These are phyloP conservation scores for Cochliopodium minus DNA, from an alignment of 208 protist species.

Conservation along the genomic window DNA sequence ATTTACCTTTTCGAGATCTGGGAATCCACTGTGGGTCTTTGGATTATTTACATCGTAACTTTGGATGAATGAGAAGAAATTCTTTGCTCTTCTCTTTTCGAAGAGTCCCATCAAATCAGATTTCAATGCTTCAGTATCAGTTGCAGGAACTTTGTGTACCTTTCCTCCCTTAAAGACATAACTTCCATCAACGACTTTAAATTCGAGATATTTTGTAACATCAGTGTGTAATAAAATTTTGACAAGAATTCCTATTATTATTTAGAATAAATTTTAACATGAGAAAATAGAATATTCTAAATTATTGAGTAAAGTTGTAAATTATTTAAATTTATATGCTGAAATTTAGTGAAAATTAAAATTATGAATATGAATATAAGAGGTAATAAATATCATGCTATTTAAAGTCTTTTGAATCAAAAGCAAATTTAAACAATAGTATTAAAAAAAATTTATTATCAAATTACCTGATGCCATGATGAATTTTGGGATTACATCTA, in stretches of 20 bases:
- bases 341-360: too few relatives aligned
- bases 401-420: too few relatives aligned
- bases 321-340: too few relatives aligned
- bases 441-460: not conserved
- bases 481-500: conserved; percentile 98
- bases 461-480: conserved; percentile 82
- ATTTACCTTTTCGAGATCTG: not conserved
- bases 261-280: not conserved
- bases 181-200: conserved; percentile 85
- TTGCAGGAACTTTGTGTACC: conserved; percentile 84
- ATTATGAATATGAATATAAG: too few relatives aligned
- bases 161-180: conserved; percentile 84
- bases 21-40: conserved; percentile 59
- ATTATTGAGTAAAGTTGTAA: not conserved
- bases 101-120: conserved; percentile 90
- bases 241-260: conserved; percentile 51
- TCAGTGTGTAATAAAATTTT: conserved; percentile 91
- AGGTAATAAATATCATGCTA: too few relatives aligned
- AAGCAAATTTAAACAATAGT: conserved; percentile 6
- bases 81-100: conserved; percentile 80
- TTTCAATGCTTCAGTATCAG: conserved; percentile 74
- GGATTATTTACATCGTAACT: conserved; percentile 59
- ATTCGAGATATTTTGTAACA: conserved; percentile 95
- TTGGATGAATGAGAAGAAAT: conserved; percentile 72
- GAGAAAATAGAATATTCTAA: not conserved